Evolutionary conservation across 371 early-diverging fungal species (phyloP), one percentile per base, ranked within the genome.

Genomic region (Mortierella sp.): DNA sequence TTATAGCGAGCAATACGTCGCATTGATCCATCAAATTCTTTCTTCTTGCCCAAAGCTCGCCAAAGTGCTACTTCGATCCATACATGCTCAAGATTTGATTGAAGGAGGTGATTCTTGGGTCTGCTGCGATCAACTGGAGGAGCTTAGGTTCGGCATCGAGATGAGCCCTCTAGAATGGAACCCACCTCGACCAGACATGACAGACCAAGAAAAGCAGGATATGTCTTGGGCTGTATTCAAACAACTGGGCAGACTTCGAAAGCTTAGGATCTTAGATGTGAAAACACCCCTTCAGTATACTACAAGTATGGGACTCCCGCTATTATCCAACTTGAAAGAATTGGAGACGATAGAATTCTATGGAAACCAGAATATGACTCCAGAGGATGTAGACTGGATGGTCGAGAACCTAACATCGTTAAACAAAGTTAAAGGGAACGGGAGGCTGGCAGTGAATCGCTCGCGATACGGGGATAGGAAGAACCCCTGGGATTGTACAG

Each of bases 71-170:
- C 24, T 37, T 40, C 26, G 16, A 26, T 8, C 45, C 20, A 37
- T 62, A 45, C 43, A 37, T 12, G 62, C 26, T 5, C 62, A 62
- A 24, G 4, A 45, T 1, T 37, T 62, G 18, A 40, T 62, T 3
- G 45, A 22, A 18, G 62, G 62, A 30, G 43, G 14, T 5, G 24
- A 22, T 39, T 22, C 26, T 43, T 62, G 62, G 62, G 45, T 39
- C 9, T 62, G 62, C 45, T 40, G 40, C n/a, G 26, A 62, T 62
- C 20, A 24, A 6, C 16, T 62, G 45, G 62, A 62, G 24, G 62
- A 62, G 45, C 12, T 62, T 24, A 1, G 24, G 3, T 3, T 62
- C 24, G 1, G 45, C n/a, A 45, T 62, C 43, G 24, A 62, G 3
- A 43, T 39, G 62, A 9, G 24, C 9, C 62, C 26, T 40, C 24